phyloP scores from a whole-genome alignment of 148 eudicot species.

The Mesembryanthemum crystallinum region DNA sequence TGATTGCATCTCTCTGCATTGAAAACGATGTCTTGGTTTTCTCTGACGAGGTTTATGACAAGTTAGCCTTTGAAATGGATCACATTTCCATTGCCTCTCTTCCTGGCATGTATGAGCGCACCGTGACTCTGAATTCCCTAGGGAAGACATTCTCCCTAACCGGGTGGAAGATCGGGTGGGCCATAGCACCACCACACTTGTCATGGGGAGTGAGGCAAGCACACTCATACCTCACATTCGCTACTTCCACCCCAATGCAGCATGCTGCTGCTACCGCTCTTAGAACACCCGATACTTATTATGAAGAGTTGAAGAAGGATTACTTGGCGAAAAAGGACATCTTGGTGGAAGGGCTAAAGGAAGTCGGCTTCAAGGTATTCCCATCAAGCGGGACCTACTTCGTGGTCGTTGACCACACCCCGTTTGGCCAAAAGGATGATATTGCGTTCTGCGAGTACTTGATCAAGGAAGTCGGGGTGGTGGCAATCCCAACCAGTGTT shows the following conservation, averaged over 20 bases:
- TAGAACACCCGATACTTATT: conserved; percentile 77
- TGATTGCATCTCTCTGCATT: conserved; percentile 76
- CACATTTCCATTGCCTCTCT: conserved; percentile 95
- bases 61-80: conserved; percentile 92
- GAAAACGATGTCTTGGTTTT: conserved; percentile 92
- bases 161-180: conserved; percentile 99
- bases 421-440: conserved; percentile 77
- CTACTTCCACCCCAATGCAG: conserved; percentile 97
- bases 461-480: conserved; percentile 95
- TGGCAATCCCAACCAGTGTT: conserved; percentile 91
- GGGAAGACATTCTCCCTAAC: conserved; percentile 97
- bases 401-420: conserved; percentile 91
- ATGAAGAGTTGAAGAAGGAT: conserved; percentile 63
- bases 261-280: conserved; percentile 78
- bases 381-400: conserved; percentile 98
- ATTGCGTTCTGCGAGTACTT: conserved; percentile 83
- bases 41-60: conserved; percentile 90
- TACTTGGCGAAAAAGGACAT: conserved; percentile 72
- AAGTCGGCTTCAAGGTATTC: conserved; percentile 76
- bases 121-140: conserved; percentile 82
- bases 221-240: conserved; percentile 85
- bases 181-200: conserved; percentile 88
- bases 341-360: conserved; percentile 73
- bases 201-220: conserved; percentile 94
- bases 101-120: conserved; percentile 92